Evolutionary conservation across 768 basidiomycete species (phyloP).

Genomic region (Tricholoma bakamatsutake): DNA sequence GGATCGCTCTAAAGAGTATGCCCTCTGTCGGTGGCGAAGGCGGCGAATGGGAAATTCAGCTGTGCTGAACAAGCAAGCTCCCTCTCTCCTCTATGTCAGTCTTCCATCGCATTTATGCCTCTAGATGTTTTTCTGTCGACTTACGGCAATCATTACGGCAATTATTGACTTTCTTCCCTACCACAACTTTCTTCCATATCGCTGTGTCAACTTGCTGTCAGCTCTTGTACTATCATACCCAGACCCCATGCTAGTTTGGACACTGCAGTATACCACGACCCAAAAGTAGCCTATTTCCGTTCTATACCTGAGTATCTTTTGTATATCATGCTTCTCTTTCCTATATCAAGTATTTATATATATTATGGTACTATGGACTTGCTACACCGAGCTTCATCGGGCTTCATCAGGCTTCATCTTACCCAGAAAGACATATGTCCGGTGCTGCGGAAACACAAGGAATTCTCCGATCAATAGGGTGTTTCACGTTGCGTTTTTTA

Average conservation of each 20-base stretch:
- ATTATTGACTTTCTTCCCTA: conserved; percentile 1
- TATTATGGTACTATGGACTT: not conserved
- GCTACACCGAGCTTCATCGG: too few relatives aligned
- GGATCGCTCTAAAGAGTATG: conserved; percentile 62
- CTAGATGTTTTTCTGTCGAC: conserved; percentile 3
- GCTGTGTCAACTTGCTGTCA: conserved; percentile 2
- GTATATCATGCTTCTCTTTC: not conserved
- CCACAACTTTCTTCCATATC: not conserved
- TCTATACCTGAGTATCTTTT: conserved; percentile 4
- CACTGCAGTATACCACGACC: conserved; percentile 11
- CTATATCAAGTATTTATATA: not conserved
- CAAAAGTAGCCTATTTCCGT: conserved; percentile 18
- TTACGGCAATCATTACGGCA: conserved; percentile 8
- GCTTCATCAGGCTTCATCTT: too few relatives aligned
- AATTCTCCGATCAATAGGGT: too few relatives aligned
- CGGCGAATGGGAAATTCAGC: conserved; percentile 76
- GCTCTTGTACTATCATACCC: conserved; percentile 14
- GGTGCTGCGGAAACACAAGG: too few relatives aligned
- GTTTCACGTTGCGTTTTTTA: too few relatives aligned
- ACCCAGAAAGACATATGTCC: too few relatives aligned
- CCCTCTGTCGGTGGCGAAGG: conserved; percentile 58
- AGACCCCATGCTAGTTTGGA: conserved; percentile 9
- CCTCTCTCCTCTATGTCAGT: conserved; percentile 4
- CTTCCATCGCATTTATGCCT: conserved; percentile 7
- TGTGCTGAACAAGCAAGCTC: conserved; percentile 45